phyloP scores from a whole-genome alignment of 805 yeast species.

The Ogataea neopini region DNA sequence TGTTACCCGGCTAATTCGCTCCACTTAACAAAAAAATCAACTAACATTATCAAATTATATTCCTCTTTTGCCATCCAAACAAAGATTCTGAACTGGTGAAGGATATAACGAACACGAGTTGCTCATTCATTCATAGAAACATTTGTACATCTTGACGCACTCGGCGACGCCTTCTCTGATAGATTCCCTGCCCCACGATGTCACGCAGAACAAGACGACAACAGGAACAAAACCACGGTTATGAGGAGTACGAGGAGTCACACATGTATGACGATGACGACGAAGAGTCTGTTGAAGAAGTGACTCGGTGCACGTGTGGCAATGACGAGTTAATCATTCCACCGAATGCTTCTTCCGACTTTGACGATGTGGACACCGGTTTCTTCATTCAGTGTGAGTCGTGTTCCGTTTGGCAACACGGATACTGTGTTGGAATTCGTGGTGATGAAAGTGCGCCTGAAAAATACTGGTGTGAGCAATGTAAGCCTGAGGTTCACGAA shows the following conservation, averaged over 20 bases:
- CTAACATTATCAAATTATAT: background rate
- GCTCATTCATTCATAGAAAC: too few relatives aligned
- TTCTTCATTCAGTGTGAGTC: slow-evolving; percentile 82
- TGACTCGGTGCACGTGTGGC: slow-evolving; percentile 59
- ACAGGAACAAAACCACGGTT: slow-evolving; percentile 24
- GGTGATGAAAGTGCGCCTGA: slow-evolving; percentile 82
- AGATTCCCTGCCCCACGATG: slow-evolving; percentile 6
- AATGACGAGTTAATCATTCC: slow-evolving; percentile 44
- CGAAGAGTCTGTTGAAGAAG: slow-evolving; percentile 39
- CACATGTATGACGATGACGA: slow-evolving; percentile 26
- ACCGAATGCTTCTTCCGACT: slow-evolving; percentile 29
- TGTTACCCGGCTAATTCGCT: background rate
- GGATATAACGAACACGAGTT: too few relatives aligned
- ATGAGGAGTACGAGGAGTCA: slow-evolving; percentile 21
- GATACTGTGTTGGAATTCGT: slow-evolving; percentile 86
- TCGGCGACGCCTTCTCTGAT: slow-evolving; percentile 1
- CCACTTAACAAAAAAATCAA: background rate
- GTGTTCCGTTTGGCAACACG: slow-evolving; percentile 98
- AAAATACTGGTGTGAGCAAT: slow-evolving; percentile 90
- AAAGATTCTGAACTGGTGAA: too few relatives aligned
- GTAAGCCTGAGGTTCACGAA: slow-evolving; percentile 82
- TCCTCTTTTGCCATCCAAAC: background rate
- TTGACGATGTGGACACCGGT: slow-evolving; percentile 52
- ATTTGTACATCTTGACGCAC: too few relatives aligned
- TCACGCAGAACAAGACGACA: slow-evolving; percentile 35